Evolutionary conservation across 495 filamentous ascomycete species (phyloP), one percentile per base, ranked within the genome.

Genomic region (Podospora pseudoanserina): DNA sequence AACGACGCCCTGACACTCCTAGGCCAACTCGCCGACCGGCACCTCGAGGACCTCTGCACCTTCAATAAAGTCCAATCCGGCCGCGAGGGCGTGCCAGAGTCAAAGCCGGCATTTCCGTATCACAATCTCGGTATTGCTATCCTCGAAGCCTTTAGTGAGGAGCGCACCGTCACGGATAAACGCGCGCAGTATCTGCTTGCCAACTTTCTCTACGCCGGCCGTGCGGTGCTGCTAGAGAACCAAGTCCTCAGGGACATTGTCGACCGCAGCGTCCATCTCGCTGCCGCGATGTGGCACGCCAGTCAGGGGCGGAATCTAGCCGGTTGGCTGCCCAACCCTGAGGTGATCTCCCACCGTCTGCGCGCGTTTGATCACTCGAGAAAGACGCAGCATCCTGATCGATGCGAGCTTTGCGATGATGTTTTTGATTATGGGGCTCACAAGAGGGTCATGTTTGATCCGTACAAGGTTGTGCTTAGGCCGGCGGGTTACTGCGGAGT

Each of bases 351-450:
- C 16, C 15, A 26, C 2, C 16, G 56, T 0, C 60, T 44, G 7
- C 4, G 3, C 18, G 53, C 26, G 0, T 3, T 73, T 11, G 71
- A 73, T 5, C 73, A 74, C 26, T 61, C 56, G 0, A 60, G 60
- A 13, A 67, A 67, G 34, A 69, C 67, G 13, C 73, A 74, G 66
- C 68, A 73, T 3, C 73, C 73, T 0, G 73, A 74, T 11, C 68
- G 73, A 16, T 74, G 73, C 49, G 68, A 59, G 18, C 0, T 19
- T 1, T 74, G 73, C 13, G 28, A 69, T 6, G 65, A 67, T 7
- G 56, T 66, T 55, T 74, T 74, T 63, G 68, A 68, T 23, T 64
- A 64, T 0, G 39, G 18, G 5, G 11, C 39, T 0, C 13, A n/a
- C 18, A 65, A 54, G 44, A 65, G 68, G 62, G 65, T 61, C 61